Evolutionary conservation across 2,329 filamentous ascomycete genomes (phyloP), one percentile per base, ranked within the genome.

Genomic region (Talaromyces islandicus): DNA sequence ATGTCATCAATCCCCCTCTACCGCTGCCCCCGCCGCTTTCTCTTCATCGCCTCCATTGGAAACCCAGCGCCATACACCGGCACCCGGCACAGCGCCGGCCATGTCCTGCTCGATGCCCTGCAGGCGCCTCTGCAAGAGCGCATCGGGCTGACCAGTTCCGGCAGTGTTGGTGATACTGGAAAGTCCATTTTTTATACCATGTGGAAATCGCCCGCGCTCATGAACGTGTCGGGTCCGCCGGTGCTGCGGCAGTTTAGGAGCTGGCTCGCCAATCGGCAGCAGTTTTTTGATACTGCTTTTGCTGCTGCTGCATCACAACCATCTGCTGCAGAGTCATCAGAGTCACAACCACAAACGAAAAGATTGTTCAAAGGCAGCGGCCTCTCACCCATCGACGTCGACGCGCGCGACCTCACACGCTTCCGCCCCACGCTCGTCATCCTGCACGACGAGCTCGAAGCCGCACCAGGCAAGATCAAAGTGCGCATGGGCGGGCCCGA

Each of bases 371-470:
- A 48, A 10, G 57, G 54, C 17, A 54, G 54, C 46, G 57, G 27
- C 48, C 55, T n/a, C 35, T 35, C 0, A 25, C 51, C 48, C 6
- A 59, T 60, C n/a, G 48, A 60, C 43, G 41, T 63, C 25, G 52
- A 61, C 25, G 61, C 63, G 25, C 64, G 61, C 10, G 27, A 19
- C n/a, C 32, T 58, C 10, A 54, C 64, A 17, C 57, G 60, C 27
- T 61, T 68, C 56, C 57, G 58, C 6, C 65, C 80, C 3, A 76
- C 79, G 3, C 74, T 99, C 17, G 85, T 97, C 0, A 78, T 97
- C 12, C 79, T 97, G 21, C 92, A 97, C 72, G 93, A 97, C 72
- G 93, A 97, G 72, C 76, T 97, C 35, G 92, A 97, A 68, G 81
- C 84, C 48, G 78, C 82, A 2, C 70, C 92, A 1, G 92, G 92